Conservation (phyloP, 192 early-diverging fungal species). For the Linnemannia hyalina region DNA sequence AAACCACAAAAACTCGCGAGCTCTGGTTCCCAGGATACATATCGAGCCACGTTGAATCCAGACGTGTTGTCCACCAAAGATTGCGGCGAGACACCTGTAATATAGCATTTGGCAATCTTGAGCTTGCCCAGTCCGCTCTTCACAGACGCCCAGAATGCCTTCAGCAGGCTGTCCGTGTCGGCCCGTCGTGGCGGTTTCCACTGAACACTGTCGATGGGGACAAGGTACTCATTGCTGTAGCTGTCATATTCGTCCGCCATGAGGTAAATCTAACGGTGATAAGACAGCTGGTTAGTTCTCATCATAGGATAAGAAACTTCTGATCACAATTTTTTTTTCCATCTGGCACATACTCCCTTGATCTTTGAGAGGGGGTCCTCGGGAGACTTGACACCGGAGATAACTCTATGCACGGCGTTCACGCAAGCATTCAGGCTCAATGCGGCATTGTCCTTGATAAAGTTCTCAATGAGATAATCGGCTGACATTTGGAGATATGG, state of each 20-base stretch:
- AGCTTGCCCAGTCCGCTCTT: too few species aligned
- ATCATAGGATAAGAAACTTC: not conserved
- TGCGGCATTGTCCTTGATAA: conserved; percentile 20
- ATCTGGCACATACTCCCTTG: conserved; percentile 39
- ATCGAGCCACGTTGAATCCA: too few species aligned
- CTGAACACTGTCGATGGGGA: conserved; percentile 19
- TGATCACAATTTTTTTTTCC: conserved; percentile 4
- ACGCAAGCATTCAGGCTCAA: conserved; percentile 30
- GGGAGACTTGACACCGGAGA: conserved; percentile 17
- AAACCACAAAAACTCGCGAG: too few species aligned
- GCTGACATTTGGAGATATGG: conserved; percentile 36
- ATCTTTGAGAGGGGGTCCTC: conserved; percentile 55
- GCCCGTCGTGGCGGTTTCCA: conserved; percentile 25
- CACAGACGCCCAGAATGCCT: conserved; percentile 46
- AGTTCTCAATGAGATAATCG: conserved; percentile 24
- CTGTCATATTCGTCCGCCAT: conserved; percentile 59
- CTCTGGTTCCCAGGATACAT: too few species aligned
- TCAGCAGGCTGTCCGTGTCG: conserved; percentile 30
- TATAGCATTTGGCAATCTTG: too few species aligned
- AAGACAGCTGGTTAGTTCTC: conserved; percentile 5
- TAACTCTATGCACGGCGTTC: conserved; percentile 30
- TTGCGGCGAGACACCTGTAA: too few species aligned
- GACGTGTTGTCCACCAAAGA: too few species aligned
- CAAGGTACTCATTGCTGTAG: conserved; percentile 52
- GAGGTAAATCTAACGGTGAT: conserved; percentile 52